A percentile compares a stretch with the other conserved stretches of the same genome.
phyloP scores from a whole-genome alignment of 2,329 filamentous ascomycete genomes.

The Sclerotiophoma versabilis region DNA sequence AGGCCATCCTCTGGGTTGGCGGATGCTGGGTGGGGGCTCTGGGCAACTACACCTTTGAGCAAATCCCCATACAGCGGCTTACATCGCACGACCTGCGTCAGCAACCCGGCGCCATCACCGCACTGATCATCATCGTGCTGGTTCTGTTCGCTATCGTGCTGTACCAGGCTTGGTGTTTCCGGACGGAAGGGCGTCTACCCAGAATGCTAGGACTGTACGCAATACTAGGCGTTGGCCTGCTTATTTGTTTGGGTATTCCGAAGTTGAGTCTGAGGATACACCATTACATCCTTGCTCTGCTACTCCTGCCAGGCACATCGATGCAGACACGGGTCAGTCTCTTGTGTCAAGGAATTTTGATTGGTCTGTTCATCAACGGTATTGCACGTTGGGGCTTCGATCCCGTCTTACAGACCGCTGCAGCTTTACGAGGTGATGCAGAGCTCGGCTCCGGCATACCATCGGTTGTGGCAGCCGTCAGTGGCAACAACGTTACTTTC shows the following conservation, averaged over 20 bases:
- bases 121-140: conserved; percentile 43
- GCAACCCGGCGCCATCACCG: conserved; percentile 48
- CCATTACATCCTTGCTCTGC: conserved; percentile 90
- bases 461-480: conserved; percentile 39
- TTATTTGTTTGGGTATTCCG: conserved; percentile 78
- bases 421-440: conserved; percentile 66
- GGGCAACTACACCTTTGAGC: conserved; percentile 43
- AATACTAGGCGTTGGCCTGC: conserved; percentile 78
- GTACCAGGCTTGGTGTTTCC: conserved; percentile 45
- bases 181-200: conserved; percentile 60
- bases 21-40: conserved; percentile 47
- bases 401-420: conserved; percentile 81
- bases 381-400: conserved; percentile 94
- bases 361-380: conserved; percentile 93
- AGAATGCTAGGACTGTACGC: conserved; percentile 80
- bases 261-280: conserved; percentile 84
- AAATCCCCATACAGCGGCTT: conserved; percentile 46
- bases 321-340: conserved; percentile 86
- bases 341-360: conserved; percentile 86
- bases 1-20: conserved; percentile 48
- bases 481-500: conserved; percentile 57
- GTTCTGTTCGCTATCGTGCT: conserved; percentile 35
- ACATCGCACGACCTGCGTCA: conserved; percentile 47
- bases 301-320: conserved; percentile 86
- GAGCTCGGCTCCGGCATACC: conserved; percentile 66